phyloP scores from a whole-genome alignment of 129 eudicot genomes.

The Chrysanthemum lavandulifolium region DNA sequence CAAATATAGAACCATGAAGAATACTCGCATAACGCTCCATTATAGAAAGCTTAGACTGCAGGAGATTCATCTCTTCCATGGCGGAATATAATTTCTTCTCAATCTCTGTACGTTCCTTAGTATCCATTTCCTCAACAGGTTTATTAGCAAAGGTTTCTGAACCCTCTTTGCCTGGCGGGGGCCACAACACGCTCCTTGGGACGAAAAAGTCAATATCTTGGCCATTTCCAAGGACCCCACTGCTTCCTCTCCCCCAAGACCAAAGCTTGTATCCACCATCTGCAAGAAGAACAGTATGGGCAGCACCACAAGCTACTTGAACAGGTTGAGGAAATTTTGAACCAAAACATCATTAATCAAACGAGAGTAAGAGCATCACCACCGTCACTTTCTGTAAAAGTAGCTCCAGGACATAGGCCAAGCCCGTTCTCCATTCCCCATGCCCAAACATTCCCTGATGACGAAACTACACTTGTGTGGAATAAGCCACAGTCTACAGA shows the following conservation, averaged over 20 bases:
- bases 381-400: conserved; percentile 55
- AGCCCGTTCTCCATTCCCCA: conserved; percentile 99
- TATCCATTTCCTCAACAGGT: conserved; percentile 18
- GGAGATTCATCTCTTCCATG: conserved; percentile 57
- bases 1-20: conserved; percentile 80
- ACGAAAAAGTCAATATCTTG: conserved; percentile 44
- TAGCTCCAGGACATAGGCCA: conserved; percentile 87
- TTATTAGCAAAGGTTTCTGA: conserved; percentile 20
- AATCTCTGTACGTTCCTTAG: conserved; percentile 32
- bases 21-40: conserved; percentile 76
- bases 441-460: conserved; percentile 86
- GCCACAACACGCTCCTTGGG: conserved; percentile 74
- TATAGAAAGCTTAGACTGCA: conserved; percentile 45
- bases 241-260: conserved; percentile 96
- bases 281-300: conserved; percentile 79
- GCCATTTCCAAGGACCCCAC: conserved; percentile 89
- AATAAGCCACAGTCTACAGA: conserved; percentile 86
- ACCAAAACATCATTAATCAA: conserved; percentile 31
- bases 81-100: conserved; percentile 46
- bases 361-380: conserved; percentile 76
- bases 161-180: conserved; percentile 40
- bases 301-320: conserved; percentile 88
- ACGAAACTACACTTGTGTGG: conserved; percentile 83
- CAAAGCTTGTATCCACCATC: conserved; percentile 70
- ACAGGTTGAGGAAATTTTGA: conserved; percentile 53